Evolutionary conservation across 2,329 filamentous ascomycete species (phyloP).

Genomic region (Ramichloridium luteum): DNA sequence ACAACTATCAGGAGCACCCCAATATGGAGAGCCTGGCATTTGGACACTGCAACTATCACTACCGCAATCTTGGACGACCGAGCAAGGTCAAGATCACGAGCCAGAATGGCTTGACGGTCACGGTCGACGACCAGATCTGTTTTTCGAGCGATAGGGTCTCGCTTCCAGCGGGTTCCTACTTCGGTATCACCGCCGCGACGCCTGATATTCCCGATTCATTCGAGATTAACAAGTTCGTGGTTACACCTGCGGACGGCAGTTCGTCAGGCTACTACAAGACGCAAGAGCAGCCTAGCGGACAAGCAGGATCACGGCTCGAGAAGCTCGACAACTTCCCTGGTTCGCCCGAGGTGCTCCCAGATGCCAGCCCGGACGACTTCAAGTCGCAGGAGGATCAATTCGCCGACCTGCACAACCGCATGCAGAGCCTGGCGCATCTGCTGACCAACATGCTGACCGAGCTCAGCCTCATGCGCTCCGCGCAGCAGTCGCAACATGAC

Average conservation of each 20-base stretch:
- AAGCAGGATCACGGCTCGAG: conserved; percentile 9
- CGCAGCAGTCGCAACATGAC: conserved; percentile 45
- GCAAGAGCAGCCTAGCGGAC: conserved; percentile 23
- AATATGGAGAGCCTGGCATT: conserved; percentile 79
- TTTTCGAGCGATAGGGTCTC: conserved; percentile 69
- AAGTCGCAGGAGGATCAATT: conserved; percentile 51
- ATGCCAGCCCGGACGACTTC: conserved; percentile 25
- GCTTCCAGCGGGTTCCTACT: conserved; percentile 66
- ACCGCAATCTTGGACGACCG: conserved; percentile 80
- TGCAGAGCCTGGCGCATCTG: conserved; percentile 62
- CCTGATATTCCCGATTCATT: conserved; percentile 90
- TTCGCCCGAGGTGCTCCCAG: conserved; percentile 30
- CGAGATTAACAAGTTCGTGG: conserved; percentile 77
- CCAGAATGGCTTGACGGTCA: conserved; percentile 56
- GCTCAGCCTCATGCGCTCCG: conserved; percentile 39
- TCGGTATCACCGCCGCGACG: conserved; percentile 78
- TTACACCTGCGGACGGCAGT: conserved; percentile 40
- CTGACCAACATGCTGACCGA: conserved; percentile 50
- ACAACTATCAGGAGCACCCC: conserved; percentile 63
- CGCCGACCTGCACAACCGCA: conserved; percentile 68
- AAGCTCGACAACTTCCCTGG: conserved; percentile 29
- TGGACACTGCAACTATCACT: conserved; percentile 79
- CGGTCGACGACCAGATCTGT: conserved; percentile 67
- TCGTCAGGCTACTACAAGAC: conserved; percentile 19
- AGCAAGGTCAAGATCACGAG: conserved; percentile 68